Base-by-base conservation (phyloP, 805 yeast species). In the Trichomonascus vanleenenianus region DNA sequence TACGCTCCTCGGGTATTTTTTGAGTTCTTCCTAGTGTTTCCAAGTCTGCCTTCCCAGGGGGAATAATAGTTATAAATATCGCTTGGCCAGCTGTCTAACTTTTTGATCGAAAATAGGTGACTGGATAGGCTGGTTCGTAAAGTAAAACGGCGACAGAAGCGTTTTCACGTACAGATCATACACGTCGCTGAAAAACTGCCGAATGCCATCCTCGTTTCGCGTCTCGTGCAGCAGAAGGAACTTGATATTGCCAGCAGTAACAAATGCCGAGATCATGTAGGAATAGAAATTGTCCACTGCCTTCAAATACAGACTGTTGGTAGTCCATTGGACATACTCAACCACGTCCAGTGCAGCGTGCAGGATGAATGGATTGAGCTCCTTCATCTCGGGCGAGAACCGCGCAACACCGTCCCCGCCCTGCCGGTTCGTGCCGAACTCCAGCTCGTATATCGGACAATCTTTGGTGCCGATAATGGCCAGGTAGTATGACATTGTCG, bases 331-430 rank as follows among this genome's bases (percentile, higher is more conserved):
- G 2, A 79, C 65, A 56, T 89, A 96, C 52, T 93, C 96, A 0
- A 93, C 79, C n/a, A 93, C 72, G 62, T 93, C 98, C 32, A 93
- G 65, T 2, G 97, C 79, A 1, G 96, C 77, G 59, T 93, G 95
- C 31, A 89, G 75, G 25, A 93, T 80, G 57, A 88, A 91, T 18
- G 96, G 97, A 53, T 83, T 80, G 32, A 91, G 66, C 57, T 91
- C 96, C 55, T 75, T 74, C 61, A 86, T 75, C 42, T 81, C 85
- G 7, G 76, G 68, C 1, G 89, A 73, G 54, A 88, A 83, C 58
- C 71, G 47, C 7, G n/a, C 14, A 53, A 64, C 66, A 0, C 94
- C 94, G 50, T 78, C 82, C 3, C 78, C 78, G 3, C 81, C 78
- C 47, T 74, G 80, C 46, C 83, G 77, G 62, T 73, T 76, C 0